These are phyloP conservation scores for Clonostachys byssicola DNA, from an alignment of 2,329 filamentous ascomycete genomes.

Conservation along the genomic window DNA sequence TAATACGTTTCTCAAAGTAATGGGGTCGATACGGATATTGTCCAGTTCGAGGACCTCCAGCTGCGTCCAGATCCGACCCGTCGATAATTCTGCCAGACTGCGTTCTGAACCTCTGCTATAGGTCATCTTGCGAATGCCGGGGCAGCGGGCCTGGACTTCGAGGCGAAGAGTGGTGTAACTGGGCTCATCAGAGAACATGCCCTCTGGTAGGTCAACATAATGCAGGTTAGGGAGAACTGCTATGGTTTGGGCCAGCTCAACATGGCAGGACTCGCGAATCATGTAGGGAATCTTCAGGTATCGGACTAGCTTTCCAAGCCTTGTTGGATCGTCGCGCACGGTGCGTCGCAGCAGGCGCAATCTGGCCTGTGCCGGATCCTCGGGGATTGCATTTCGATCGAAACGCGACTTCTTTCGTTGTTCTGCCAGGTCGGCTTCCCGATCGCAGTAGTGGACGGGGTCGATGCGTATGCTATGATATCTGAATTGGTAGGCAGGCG, in stretches of 20 bases:
- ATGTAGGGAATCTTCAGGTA: slow-evolving; percentile 92
- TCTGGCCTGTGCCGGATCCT: slow-evolving; percentile 73
- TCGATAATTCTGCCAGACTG: slow-evolving; percentile 66
- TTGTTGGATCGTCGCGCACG: slow-evolving; percentile 69
- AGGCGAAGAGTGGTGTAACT: slow-evolving; percentile 72
- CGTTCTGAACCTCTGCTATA: slow-evolving; percentile 76
- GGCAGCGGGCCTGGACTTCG: slow-evolving; percentile 80
- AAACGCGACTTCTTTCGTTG: slow-evolving; percentile 72
- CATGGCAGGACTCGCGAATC: slow-evolving; percentile 82
- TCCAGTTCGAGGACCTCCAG: slow-evolving; percentile 72
- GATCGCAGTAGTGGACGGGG: slow-evolving; percentile 88
- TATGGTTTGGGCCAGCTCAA: slow-evolving; percentile 80
- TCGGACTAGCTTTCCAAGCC: slow-evolving; percentile 65
- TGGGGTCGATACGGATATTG: slow-evolving; percentile 64
- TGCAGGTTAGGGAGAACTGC: slow-evolving; percentile 79
- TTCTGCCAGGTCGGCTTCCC: slow-evolving; percentile 77
- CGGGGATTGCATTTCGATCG: slow-evolving; percentile 72
- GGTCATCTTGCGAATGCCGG: slow-evolving; percentile 83
- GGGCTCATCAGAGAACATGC: slow-evolving; percentile 77
- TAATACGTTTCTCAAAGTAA: slow-evolving; percentile 67
- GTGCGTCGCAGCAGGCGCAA: slow-evolving; percentile 78
- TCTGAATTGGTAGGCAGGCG: slow-evolving; percentile 33
- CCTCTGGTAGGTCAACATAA: slow-evolving; percentile 88
- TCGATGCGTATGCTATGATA: slow-evolving; percentile 92
- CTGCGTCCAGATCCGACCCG: slow-evolving; percentile 61